phyloP scores from a whole-genome alignment of 345 rosid genomes.

The Noccaea bulbosa region DNA sequence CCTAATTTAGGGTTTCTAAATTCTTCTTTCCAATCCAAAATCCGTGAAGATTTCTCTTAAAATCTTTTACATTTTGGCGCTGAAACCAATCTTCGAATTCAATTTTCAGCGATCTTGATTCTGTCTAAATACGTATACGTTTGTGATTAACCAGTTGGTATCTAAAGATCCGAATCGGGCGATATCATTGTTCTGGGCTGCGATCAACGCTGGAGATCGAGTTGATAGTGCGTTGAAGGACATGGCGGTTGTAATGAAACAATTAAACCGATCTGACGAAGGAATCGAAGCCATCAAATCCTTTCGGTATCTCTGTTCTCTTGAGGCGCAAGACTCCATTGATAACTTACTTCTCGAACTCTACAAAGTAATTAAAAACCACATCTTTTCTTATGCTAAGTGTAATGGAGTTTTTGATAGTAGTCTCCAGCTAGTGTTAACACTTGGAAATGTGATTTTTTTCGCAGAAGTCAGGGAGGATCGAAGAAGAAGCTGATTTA shows the following conservation, averaged over 20 bases:
- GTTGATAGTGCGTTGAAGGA: constrained; percentile 80
- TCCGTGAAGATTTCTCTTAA: neutral
- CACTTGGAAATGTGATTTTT: constrained; percentile 10
- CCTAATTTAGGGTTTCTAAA: constrained; percentile 9
- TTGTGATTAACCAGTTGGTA: constrained; percentile 51
- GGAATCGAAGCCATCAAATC: constrained; percentile 82
- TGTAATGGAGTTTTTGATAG: constrained; percentile 14
- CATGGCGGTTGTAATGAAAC: constrained; percentile 85
- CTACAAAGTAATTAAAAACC: constrained; percentile 52
- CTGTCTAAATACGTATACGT: neutral
- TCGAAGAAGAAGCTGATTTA: constrained; percentile 77
- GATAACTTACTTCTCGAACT: constrained; percentile 80
- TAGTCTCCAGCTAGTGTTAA: neutral
- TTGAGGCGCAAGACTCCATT: constrained; percentile 72
- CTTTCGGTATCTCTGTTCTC: constrained; percentile 70
- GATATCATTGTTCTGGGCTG: constrained; percentile 78
- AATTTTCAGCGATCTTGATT: constrained; percentile 13
- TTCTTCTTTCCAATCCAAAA: constrained; percentile 2
- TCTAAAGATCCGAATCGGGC: constrained; percentile 67
- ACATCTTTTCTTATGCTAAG: neutral
- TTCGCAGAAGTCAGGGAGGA: constrained; percentile 77
- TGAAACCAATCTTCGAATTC: constrained; percentile 7
- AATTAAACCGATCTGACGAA: constrained; percentile 67
- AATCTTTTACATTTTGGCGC: neutral
- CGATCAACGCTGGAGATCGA: constrained; percentile 74